Base-by-base conservation (phyloP, 495 filamentous ascomycete genomes). In the Aspergillus affinis region DNA sequence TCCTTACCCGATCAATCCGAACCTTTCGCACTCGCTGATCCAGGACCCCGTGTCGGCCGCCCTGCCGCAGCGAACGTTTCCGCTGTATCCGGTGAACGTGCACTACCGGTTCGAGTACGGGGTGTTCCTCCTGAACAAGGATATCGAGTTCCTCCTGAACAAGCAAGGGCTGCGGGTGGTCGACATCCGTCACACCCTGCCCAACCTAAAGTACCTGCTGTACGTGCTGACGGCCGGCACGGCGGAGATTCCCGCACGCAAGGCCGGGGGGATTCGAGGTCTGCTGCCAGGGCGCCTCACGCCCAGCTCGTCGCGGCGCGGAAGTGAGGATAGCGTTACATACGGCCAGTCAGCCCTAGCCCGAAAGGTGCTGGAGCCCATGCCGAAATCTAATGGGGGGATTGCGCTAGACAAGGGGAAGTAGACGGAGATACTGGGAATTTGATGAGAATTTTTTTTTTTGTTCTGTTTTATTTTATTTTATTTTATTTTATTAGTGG, bases 31-130 rank as follows among this genome's bases (percentile, higher is more conserved):
- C 17, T 90, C 88, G 20, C 84, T 86, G 53, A 89, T 97, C 55
- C 82, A 86, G 55, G 94, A 98, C 67, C 87, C 87, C 8, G 87
- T 98, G 55, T 88, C 85, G 48, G 76, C 84, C 6, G 69, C 70
- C n/a, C 81, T 92, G 5, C 79, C 84, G 7, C 84, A 86, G 54
- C 82, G 89, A 19, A 87, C 84, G 2, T 95, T 90, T 69, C 94
- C 93, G 2, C 81, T 98, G 0, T 91, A 90, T 70, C 81, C 88
- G 36, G 88, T 90, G 58, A 86, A 84, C 13, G 86, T 92, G 7
- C 82, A 88, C 29, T 96, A 90, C 66, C 85, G 93, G 10, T 97
- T 97, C 68, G 93, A 97, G 62, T 98, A 98, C 75, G 94, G 81
- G 6, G 92, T 97, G 62, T 98, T 98, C 63, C 74, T 98, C 12